Evolutionary conservation across 2,329 filamentous ascomycete genomes (phyloP), one percentile per base, ranked within the genome.

Genomic region (Stemphylium lycopersici): DNA sequence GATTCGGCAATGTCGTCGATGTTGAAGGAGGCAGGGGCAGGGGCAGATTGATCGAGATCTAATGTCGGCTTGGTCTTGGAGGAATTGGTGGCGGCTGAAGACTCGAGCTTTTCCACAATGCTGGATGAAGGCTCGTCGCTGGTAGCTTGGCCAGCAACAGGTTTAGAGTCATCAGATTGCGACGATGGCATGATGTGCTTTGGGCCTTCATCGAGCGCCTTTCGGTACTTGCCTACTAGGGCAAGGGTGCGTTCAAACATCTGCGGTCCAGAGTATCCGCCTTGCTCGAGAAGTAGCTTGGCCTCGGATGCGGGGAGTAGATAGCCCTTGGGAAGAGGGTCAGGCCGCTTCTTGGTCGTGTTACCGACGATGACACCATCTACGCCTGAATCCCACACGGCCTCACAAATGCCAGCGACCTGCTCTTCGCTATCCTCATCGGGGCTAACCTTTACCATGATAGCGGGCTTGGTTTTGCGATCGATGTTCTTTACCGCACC

Each of bases 391-490:
- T 73, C 67, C 71, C 71, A 74, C 11, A 74, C 66, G 2, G 72
- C 63, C 65, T 92, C 85, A 56, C 91, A 93, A 51, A 99, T 96
- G 7, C 93, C 95, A 37, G 88, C 84, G 57, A 99, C 85, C 73
- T 99, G 92, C 51, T 87, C 81, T 47, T 92, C 87, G 16, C 89
- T 86, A 72, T 97, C 91, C 77, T 98, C 95, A 66, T 99, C 95
- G 0, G 95, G 95, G 55, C 91, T 96, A 16, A 99, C 93, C 80
- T 99, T 99, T 68, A 99, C 95, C 91, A 99, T 96, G 53, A 99
- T 91, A 52, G 82, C 86, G 0, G 90, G 91, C 69, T 88, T 90
- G 0, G 82, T 85, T 72, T 85, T 89, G 62, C 93, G 83, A 24
- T 89, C 81, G 11, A 89, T 83, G 58, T 81, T 80, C 63, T 84